These are phyloP conservation scores for Poronia punctata DNA, from an alignment of 495 filamentous ascomycete species.

Conservation along the genomic window DNA sequence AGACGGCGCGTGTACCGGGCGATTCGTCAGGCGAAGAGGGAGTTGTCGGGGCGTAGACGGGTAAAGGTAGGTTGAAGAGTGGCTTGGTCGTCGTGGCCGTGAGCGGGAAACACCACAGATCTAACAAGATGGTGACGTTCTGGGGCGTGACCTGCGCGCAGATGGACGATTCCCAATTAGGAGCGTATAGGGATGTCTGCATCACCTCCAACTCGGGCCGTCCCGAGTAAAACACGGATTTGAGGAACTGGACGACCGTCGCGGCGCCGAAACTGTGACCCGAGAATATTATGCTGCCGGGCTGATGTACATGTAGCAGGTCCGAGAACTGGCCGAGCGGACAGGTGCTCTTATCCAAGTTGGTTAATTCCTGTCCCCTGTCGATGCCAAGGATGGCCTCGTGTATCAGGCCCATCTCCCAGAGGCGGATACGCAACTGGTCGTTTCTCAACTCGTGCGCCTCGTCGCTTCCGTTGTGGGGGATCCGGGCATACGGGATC, in stretches of 20 bases:
- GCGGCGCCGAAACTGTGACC: constrained; percentile 74
- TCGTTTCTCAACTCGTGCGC: constrained; percentile 52
- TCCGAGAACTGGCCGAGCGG: constrained; percentile 46
- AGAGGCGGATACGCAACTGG: constrained; percentile 63
- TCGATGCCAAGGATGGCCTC: constrained; percentile 59
- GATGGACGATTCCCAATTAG: constrained; percentile 41
- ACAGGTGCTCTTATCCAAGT: constrained; percentile 41
- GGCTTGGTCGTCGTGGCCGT: constrained; percentile 44
- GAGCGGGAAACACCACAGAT: constrained; percentile 68
- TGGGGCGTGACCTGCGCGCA: constrained; percentile 53
- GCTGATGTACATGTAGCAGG: constrained; percentile 55
- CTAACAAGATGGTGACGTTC: constrained; percentile 57
- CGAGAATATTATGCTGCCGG: constrained; percentile 61
- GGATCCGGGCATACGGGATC: constrained; percentile 40
- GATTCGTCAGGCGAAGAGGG: constrained; percentile 13
- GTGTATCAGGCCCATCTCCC: constrained; percentile 61
- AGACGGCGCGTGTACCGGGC: constrained; percentile 42
- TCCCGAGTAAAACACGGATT: constrained; percentile 57
- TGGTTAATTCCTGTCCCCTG: constrained; percentile 31
- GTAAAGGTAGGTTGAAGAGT: constrained; percentile 60
- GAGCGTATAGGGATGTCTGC: constrained; percentile 41
- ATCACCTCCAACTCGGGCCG: constrained; percentile 25
- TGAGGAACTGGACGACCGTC: constrained; percentile 64
- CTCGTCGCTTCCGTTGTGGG: constrained; percentile 49
- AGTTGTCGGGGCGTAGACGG: constrained; percentile 42